These are phyloP conservation scores for Daldinia bambusicola DNA, from an alignment of 495 filamentous ascomycete species.

Conservation along the genomic window DNA sequence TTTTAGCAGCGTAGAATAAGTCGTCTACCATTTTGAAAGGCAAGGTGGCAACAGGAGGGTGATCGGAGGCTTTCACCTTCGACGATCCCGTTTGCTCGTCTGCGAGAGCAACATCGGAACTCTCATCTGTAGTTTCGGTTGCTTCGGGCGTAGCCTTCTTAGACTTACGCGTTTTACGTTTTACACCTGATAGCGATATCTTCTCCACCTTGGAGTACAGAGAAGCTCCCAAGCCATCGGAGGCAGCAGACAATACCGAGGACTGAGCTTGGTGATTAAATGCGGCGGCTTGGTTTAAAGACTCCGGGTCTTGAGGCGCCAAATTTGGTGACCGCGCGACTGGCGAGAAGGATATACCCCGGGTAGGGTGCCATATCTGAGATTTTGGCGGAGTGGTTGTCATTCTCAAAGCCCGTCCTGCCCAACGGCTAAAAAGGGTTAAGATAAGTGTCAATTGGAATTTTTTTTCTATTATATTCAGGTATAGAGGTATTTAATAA, in stretches of 20 bases:
- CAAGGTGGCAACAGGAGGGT: constrained; percentile 51
- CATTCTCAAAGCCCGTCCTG: constrained; percentile 42
- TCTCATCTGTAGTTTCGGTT: constrained; percentile 23
- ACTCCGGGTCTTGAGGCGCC: constrained; percentile 19
- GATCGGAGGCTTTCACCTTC: constrained; percentile 4
- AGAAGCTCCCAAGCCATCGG: constrained; percentile 8
- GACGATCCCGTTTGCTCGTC: constrained; percentile 11
- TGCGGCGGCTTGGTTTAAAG: constrained; percentile 2
- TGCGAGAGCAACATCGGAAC: not conserved
- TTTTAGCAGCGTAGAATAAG: constrained; percentile 56
- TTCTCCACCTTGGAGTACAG: constrained; percentile 18
- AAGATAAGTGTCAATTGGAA: constrained; percentile 21
- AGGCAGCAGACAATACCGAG: not conserved
- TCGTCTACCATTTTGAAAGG: constrained; percentile 59
- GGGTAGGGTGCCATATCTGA: constrained; percentile 53
- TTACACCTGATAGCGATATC: constrained; percentile 3
- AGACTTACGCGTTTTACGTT: constrained; percentile 5
- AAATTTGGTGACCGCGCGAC: constrained; percentile 26
- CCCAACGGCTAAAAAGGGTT: constrained; percentile 21
- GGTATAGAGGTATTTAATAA: not conserved
- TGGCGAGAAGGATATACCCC: constrained; percentile 54
- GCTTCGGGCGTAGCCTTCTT: not conserved
- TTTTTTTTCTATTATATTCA: not conserved
- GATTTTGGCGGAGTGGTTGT: constrained; percentile 39
- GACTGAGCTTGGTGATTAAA: too few relatives aligned